Conservation (phyloP, 2,329 filamentous ascomycete genomes). For the Paecilomyces sp. region DNA sequence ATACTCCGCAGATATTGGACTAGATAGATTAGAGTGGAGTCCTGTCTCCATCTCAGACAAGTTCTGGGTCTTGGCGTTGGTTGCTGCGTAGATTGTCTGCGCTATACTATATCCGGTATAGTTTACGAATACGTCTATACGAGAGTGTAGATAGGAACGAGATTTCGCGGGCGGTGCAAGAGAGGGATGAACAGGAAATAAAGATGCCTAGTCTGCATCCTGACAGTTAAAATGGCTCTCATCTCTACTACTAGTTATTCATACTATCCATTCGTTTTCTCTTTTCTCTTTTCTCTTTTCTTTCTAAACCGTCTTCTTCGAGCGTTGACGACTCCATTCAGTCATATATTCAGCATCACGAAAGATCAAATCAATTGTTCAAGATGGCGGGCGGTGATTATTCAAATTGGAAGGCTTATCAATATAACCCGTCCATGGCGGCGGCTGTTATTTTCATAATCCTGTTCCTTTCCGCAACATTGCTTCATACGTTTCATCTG, state of each 20-base stretch:
- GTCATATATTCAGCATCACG: not conserved
- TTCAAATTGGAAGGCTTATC: constrained; percentile 13
- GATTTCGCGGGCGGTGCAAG: not conserved
- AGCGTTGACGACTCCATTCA: not conserved
- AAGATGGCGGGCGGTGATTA: not conserved
- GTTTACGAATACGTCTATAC: not conserved
- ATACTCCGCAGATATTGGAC: not conserved
- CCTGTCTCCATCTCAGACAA: not conserved
- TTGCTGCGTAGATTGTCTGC: not conserved
- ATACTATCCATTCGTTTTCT: not conserved
- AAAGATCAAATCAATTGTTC: not conserved
- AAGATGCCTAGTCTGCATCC: not conserved
- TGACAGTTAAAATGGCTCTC: not conserved
- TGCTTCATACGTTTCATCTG: constrained; percentile 35
- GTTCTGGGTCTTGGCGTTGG: not conserved
- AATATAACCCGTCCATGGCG: constrained; percentile 39
- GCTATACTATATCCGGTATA: not conserved
- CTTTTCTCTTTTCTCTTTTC: not conserved
- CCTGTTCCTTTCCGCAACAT: constrained; percentile 39
- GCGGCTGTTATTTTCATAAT: constrained; percentile 41
- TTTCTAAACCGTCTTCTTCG: not conserved
- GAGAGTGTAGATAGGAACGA: not conserved
- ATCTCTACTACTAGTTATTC: not conserved
- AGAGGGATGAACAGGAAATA: not conserved
- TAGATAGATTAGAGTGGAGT: not conserved